Evolutionary conservation across 1,284 basidiomycete species (phyloP).

Genomic region (Pseudozyma sp.): DNA sequence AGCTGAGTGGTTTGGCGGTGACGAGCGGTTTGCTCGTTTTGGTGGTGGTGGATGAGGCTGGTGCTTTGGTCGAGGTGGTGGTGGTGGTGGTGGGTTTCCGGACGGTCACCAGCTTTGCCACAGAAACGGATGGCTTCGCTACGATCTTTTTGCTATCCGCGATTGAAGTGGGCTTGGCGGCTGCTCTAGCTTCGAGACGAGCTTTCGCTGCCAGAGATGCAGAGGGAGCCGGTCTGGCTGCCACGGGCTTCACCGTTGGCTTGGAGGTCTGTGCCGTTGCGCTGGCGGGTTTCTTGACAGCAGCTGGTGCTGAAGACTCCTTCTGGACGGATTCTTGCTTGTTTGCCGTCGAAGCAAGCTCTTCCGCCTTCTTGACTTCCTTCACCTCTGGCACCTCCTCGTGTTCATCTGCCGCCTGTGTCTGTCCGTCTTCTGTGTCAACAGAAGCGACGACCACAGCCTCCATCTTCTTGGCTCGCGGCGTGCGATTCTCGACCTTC

Average conservation of each 20-base stretch:
- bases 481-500: constrained; percentile 4
- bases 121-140: background rate
- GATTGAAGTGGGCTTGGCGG: background rate
- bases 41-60: background rate
- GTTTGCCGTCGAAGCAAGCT: background rate
- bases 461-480: background rate
- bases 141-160: constrained; percentile 1
- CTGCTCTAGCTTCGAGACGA: constrained; percentile 16
- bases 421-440: background rate
- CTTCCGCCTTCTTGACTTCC: constrained; percentile 3
- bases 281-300: constrained; percentile 5
- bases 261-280: constrained; percentile 1
- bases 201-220: constrained; percentile 30
- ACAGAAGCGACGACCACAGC: background rate
- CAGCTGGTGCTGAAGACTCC: background rate
- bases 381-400: background rate
- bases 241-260: constrained; percentile 5
- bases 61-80: background rate
- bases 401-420: background rate
- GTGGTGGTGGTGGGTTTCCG: constrained; percentile 5
- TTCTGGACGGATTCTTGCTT: constrained; percentile 1
- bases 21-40: background rate
- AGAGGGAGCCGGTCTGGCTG: constrained; percentile 13
- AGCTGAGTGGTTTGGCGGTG: background rate
- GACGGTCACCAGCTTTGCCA: background rate